Conservation (phyloP, 2,329 filamentous ascomycete species). For the Calonectria naviculata region DNA sequence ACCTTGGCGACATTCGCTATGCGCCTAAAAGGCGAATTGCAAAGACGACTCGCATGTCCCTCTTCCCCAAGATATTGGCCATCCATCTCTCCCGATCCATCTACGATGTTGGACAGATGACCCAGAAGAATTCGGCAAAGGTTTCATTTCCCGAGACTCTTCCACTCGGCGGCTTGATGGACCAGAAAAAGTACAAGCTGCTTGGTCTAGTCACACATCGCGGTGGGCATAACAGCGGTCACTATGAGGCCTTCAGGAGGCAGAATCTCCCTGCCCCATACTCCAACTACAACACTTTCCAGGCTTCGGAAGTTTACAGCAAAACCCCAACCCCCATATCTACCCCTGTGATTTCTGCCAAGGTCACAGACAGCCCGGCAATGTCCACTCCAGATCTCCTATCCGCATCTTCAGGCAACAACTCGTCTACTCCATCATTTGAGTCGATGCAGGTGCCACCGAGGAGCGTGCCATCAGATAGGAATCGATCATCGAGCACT, state of each 20-base stretch:
- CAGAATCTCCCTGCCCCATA: slow-evolving; percentile 85
- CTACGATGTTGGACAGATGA: slow-evolving; percentile 80
- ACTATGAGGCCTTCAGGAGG: slow-evolving; percentile 95
- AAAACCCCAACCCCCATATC: slow-evolving; percentile 65
- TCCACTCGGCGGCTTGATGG: slow-evolving; percentile 81
- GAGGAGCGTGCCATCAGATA: slow-evolving; percentile 46
- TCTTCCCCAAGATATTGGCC: slow-evolving; percentile 89
- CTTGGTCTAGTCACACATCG: slow-evolving; percentile 93
- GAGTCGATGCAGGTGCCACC: slow-evolving; percentile 45
- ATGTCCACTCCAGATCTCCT: slow-evolving; percentile 61
- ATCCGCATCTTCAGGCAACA: slow-evolving; percentile 48
- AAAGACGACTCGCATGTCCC: slow-evolving; percentile 86
- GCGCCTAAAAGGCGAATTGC: slow-evolving; percentile 88
- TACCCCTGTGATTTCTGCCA: slow-evolving; percentile 58
- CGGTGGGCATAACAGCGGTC: slow-evolving; percentile 93
- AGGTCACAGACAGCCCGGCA: slow-evolving; percentile 53
- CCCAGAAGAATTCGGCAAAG: slow-evolving; percentile 94
- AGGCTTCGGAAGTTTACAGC: slow-evolving; percentile 79
- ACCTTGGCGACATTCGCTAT: slow-evolving; percentile 77
- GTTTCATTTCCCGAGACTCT: slow-evolving; percentile 92
- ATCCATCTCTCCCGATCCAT: slow-evolving; percentile 95
- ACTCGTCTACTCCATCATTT: slow-evolving; percentile 51
- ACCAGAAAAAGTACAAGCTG: slow-evolving; percentile 84
- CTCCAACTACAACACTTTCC: slow-evolving; percentile 84
- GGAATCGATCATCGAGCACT: slow-evolving; percentile 38